Evolutionary conservation across 352 stramenopile species (phyloP), one percentile per base, ranked within the genome.

Genomic region (Stephanocyclus meneghinianus): DNA sequence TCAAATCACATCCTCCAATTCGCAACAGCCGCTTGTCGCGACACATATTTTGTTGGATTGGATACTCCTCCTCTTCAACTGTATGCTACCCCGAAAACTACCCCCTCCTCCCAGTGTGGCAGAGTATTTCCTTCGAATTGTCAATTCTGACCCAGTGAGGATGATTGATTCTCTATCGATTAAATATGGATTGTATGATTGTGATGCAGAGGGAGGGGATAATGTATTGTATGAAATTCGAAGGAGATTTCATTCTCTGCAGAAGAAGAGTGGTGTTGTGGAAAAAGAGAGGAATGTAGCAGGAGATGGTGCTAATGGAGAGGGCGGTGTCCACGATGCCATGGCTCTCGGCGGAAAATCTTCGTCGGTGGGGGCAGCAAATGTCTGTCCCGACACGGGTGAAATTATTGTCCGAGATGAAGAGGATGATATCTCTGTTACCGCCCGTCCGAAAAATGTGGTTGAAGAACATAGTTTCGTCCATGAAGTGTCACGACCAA

Each of bases 21-120:
- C 35, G 35, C 35, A 40, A 40, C 44, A 69, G 26, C 63, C 70
- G 0, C 44, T 80, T 4, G 50, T 77, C 9, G 71, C 70, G n/a
- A 82, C 81, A 16, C 82, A 91, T 74, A 50, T 90, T 63, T 59
- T 93, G 13, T 70, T 93, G 37, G 88, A 93, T 84, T 93, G 88
- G 88, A 80, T 91, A 29, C 55, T 87, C 7, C 78, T 57, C 3
- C 51, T 93, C 9, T 82, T 80, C 44, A 77, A 83, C 47, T 81
- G 67, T 50, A 86, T 91, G 68, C 60, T 90, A 29, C 85, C 87
- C 8, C 45, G 68, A 26, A 18, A 61, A 15, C 32, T 89, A n/a
- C 82, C 87, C 26, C 59, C 73, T 61, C 85, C 85, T 0, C 55
- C 74, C 2, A 71, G 78, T n/a, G 74, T 82, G 30, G 83, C 57